A percentile compares a stretch with the other conserved stretches of the same genome.
These are phyloP conservation scores for Penicillium oxalicum DNA, from an alignment of 2,329 filamentous ascomycete species.

Conservation along the genomic window DNA sequence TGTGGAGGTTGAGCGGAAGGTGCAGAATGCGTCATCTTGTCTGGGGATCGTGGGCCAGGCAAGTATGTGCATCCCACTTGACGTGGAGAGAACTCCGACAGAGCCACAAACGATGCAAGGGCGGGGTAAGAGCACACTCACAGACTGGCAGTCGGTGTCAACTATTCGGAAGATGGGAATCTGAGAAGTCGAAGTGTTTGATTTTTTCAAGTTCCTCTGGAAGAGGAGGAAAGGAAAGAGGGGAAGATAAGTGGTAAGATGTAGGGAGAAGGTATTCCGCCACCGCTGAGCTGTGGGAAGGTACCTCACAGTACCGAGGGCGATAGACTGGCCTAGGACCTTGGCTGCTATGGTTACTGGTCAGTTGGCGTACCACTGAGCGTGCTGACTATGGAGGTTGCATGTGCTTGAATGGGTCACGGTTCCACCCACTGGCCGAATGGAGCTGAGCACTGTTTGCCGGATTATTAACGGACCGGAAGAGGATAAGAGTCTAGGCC, in stretches of 20 bases:
- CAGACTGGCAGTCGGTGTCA: not conserved
- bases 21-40: slow-evolving; percentile 35
- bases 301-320: slow-evolving; percentile 14
- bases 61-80: slow-evolving; percentile 7
- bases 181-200: not conserved
- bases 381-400: not conserved
- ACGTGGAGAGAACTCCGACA: not conserved
- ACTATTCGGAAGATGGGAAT: not conserved
- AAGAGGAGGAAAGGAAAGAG: slow-evolving; percentile 5
- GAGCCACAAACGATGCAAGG: not conserved
- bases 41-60: slow-evolving; percentile 17
- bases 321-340: not conserved
- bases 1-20: slow-evolving; percentile 16
- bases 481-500: no score
- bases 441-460: no score
- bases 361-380: not conserved
- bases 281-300: slow-evolving; percentile 16
- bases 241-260: slow-evolving; percentile 2
- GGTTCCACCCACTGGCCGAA: no score
- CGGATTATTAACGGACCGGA: no score
- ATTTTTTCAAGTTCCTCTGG: not conserved
- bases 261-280: slow-evolving; percentile 20
- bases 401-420: no score
- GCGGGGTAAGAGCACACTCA: slow-evolving; percentile 4
- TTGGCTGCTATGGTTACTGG: not conserved